Base-by-base conservation (phyloP, 305 asterid genomes). In the Vinca major region DNA sequence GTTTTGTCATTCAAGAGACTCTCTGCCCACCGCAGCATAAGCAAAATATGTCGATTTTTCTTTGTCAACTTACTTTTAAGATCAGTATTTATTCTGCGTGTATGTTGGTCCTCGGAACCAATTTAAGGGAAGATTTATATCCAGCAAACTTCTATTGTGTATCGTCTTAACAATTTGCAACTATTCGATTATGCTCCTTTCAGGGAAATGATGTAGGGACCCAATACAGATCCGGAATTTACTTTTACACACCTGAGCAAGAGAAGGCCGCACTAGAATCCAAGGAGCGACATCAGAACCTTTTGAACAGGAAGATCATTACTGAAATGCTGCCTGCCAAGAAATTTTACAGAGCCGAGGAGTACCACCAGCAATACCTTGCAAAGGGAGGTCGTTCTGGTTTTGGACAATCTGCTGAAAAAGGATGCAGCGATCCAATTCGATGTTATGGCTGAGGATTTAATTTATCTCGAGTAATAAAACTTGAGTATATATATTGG, bases 321-420 rank as follows among this genome's bases (percentile, higher is more conserved):
- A 84, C 84, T 4, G 98, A 90, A 83, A 86, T 92, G 54, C 67
- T 90, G 33, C 95, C 98, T 3, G 98, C 97, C 53, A 88, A 90
- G 97, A 92, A 90, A 74, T 92, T 88, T 53, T 89, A 92, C 86
- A 71, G 95, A 78, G 98, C 96, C 0, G 96, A 92, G 71, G 95
- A 88, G 82, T 88, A 90, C 76, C 98, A 90, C 84, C 98, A 90
- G 89, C 98, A 92, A 80, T 92, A 92, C 83, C 97, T 90, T 63
- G 83, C 80, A 16, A 92, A 90, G 70, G 98, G 98, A 0, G 98
- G 98, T 63, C 86, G 97, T 19, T 86, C 85, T 68, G 98, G 98
- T 26, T 83, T 77, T 74, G 69, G 67, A 73, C 98, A 88, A 66
- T 87, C 95, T 7, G n/a, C 88, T 11, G 83, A 82, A 60, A 90